Percentiles rank a stretch among this genome's conserved stretches.
phyloP scores from a whole-genome alignment of 2,329 filamentous ascomycete genomes.

The Botryotinia globosa region DNA sequence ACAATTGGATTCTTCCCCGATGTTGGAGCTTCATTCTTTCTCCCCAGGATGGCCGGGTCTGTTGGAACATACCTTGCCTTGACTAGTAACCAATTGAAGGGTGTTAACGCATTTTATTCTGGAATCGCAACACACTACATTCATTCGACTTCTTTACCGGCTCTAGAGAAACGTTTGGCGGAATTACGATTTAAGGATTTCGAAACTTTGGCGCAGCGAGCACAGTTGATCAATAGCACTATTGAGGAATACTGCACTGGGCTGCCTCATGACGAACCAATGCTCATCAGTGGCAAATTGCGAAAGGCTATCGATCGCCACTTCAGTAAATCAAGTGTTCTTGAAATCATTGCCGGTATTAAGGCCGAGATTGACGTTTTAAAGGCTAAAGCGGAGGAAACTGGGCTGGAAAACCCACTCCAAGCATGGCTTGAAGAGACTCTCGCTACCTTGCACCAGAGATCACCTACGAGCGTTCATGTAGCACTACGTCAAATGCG shows the following conservation, averaged over 20 bases:
- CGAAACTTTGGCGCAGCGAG: constrained; percentile 58
- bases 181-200: constrained; percentile 87
- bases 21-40: constrained; percentile 93
- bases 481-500: constrained; percentile 84
- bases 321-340: constrained; percentile 65
- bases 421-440: constrained; percentile 77
- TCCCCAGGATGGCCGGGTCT: constrained; percentile 82
- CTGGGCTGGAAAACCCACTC: constrained; percentile 39
- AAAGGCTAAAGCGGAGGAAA: constrained; percentile 34
- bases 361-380: constrained; percentile 28
- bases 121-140: constrained; percentile 95
- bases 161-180: constrained; percentile 78
- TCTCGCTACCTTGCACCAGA: constrained; percentile 67
- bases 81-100: constrained; percentile 79
- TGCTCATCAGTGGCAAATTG: constrained; percentile 64
- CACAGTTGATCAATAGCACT: constrained; percentile 75
- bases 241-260: constrained; percentile 90
- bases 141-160: constrained; percentile 80
- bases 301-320: constrained; percentile 82
- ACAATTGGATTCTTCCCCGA: constrained; percentile 99
- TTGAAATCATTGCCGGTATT: constrained; percentile 63
- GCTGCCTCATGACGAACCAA: constrained; percentile 71
- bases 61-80: constrained; percentile 90
- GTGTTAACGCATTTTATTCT: constrained; percentile 83
- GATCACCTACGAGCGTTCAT: constrained; percentile 83